Conservation (phyloP, 169 alveolate species). For the Plasmodium sp. region DNA sequence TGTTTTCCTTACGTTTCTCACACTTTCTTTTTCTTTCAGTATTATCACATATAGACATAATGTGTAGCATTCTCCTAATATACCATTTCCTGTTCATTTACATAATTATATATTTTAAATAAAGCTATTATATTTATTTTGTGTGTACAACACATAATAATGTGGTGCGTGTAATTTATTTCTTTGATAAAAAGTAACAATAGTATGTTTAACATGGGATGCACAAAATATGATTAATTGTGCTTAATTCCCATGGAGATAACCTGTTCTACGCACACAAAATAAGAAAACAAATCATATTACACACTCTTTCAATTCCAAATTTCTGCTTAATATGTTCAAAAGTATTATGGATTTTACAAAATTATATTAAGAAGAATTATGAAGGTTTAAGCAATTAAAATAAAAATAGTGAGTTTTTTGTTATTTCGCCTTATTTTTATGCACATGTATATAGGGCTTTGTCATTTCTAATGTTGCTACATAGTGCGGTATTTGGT, state of each 20-base stretch:
- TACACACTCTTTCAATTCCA: not conserved
- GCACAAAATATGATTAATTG: not conserved
- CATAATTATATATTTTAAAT: not conserved
- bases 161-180: not conserved
- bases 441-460: not conserved
- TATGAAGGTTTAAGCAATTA: not conserved
- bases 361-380: not conserved
- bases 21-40: not conserved
- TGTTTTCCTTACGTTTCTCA: not conserved
- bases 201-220: not conserved
- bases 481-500: not conserved
- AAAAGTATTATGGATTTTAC: not conserved
- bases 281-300: not conserved
- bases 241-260: not conserved
- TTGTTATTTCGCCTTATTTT: not conserved
- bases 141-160: not conserved
- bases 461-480: not conserved
- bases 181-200: not conserved
- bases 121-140: not conserved
- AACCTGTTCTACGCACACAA: not conserved
- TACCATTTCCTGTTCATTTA: not conserved
- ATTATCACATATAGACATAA: not conserved
- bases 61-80: not conserved
- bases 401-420: not conserved
- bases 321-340: not conserved